These are phyloP conservation scores for Fusarium sambucinum DNA, from an alignment of 2,329 filamentous ascomycete genomes.

Conservation along the genomic window DNA sequence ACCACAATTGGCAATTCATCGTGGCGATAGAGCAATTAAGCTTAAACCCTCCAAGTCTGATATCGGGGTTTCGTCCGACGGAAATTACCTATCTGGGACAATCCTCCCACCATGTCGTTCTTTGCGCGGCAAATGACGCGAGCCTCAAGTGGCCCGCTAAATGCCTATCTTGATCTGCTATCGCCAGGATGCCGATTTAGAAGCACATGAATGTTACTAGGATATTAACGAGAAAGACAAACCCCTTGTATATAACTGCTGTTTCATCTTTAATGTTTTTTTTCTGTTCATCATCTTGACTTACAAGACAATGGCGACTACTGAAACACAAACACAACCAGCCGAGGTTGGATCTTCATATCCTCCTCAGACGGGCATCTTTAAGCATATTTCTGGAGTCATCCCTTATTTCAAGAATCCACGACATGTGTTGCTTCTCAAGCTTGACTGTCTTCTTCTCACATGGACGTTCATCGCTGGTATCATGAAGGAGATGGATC, in stretches of 20 bases:
- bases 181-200: neutral
- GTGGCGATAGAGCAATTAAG: slow-evolving; percentile 18
- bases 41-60: slow-evolving; percentile 26
- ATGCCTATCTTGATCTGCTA: slow-evolving; percentile 25
- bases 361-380: slow-evolving; percentile 34
- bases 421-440: slow-evolving; percentile 52
- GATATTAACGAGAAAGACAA: slow-evolving; percentile 12
- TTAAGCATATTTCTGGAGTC: slow-evolving; percentile 35
- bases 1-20: neutral
- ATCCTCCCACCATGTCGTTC: slow-evolving; percentile 39
- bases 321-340: slow-evolving; percentile 1
- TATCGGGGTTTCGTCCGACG: slow-evolving; percentile 33
- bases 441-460: slow-evolving; percentile 52
- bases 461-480: slow-evolving; percentile 55
- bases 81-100: slow-evolving; percentile 26
- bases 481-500: slow-evolving; percentile 55
- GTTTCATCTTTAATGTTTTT: slow-evolving; percentile 9
- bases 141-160: slow-evolving; percentile 33
- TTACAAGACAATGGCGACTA: slow-evolving; percentile 13
- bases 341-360: slow-evolving; percentile 1
- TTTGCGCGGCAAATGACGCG: slow-evolving; percentile 42
- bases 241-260: slow-evolving; percentile 31
- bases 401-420: slow-evolving; percentile 49
- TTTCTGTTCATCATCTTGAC: neutral
- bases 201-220: neutral